Conservation (phyloP, 73 alveolate genomes). For the Paramecium pentaurelia region DNA sequence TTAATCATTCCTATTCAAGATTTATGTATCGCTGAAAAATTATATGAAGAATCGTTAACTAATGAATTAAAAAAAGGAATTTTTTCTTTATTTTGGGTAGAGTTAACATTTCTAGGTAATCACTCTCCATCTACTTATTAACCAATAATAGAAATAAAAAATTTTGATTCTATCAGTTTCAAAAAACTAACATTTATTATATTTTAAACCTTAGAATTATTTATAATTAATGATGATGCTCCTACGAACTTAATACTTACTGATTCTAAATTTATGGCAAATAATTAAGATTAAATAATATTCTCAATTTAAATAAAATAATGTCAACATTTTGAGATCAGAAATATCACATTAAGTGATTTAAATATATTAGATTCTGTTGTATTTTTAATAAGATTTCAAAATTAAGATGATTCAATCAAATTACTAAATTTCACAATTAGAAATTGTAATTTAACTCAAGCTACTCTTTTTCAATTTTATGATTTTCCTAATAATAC, state of each 20-base stretch:
- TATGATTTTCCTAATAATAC: background rate
- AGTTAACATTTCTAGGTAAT: background rate
- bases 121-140: background rate
- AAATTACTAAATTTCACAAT: background rate
- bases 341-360: background rate
- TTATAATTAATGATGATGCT: background rate
- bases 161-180: background rate
- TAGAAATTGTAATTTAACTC: background rate
- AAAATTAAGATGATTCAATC: background rate
- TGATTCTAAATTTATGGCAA: background rate
- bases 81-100: background rate
- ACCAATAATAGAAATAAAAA: background rate
- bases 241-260: background rate
- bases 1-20: background rate
- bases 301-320: background rate
- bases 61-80: background rate
- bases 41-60: background rate
- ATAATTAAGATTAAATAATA: background rate
- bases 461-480: background rate
- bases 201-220: background rate
- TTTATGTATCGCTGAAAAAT: background rate
- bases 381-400: background rate
- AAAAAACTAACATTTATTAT: background rate
- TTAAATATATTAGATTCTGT: background rate
- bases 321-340: background rate